Conservation (phyloP, 805 yeast species). For the Yarrowia bubula region DNA sequence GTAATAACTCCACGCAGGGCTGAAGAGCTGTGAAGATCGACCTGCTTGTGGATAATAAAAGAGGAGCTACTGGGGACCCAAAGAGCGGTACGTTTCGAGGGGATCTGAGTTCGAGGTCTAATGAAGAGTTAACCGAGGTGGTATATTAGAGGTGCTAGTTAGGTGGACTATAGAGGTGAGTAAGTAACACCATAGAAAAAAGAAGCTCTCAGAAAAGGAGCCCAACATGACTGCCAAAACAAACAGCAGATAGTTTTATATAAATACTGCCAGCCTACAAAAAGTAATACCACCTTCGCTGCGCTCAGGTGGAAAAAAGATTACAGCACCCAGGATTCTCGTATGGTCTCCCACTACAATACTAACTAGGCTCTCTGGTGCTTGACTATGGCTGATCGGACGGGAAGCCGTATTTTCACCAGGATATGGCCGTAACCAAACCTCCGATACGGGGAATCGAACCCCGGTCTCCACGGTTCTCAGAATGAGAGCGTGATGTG, state of each 20-base stretch:
- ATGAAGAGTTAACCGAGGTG: not conserved
- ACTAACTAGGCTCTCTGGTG: constrained; percentile 24
- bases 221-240: no score
- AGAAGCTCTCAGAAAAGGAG: no score
- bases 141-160: no score
- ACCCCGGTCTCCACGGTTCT: constrained; percentile 28
- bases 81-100: not conserved
- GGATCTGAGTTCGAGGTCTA: not conserved
- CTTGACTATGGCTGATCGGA: constrained; percentile 24
- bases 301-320: not conserved
- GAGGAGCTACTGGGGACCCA: no score
- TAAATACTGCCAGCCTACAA: no score
- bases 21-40: no score
- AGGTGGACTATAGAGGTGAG: no score
- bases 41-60: no score
- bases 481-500: constrained; percentile 26
- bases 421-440: constrained; percentile 13
- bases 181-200: no score
- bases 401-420: constrained; percentile 24
- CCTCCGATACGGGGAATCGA: constrained; percentile 28
- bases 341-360: constrained; percentile 23
- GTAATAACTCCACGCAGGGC: no score
- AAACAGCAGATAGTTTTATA: no score
- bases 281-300: not conserved
- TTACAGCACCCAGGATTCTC: constrained; percentile 24